Conservation (phyloP, 1,139 yeast species). For the Tardiomyces digboiensis region DNA sequence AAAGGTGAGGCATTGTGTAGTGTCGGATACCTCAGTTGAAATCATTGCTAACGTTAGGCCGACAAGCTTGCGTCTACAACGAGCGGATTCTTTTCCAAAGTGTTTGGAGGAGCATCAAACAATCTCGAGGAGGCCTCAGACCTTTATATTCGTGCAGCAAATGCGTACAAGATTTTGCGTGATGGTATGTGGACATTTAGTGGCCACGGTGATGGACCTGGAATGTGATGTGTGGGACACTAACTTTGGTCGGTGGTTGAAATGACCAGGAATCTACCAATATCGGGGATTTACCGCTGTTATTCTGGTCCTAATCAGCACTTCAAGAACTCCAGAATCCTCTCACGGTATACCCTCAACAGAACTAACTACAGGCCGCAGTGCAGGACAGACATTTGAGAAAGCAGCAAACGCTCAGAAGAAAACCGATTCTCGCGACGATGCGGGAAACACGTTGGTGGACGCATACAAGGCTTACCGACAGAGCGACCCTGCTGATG, state of each 20-base stretch:
- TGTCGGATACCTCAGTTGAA: too few species aligned
- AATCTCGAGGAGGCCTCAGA: constrained; percentile 91
- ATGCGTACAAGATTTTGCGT: constrained; percentile 33
- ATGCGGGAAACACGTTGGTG: constrained; percentile 81
- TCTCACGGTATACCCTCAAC: too few species aligned
- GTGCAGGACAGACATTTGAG: constrained; percentile 77
- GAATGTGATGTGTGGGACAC: too few species aligned
- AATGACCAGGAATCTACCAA: too few species aligned
- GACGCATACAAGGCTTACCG: constrained; percentile 90
- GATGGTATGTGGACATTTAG: not conserved
- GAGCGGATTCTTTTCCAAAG: constrained; percentile 56
- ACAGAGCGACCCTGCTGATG: constrained; percentile 62
- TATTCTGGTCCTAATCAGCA: too few species aligned
- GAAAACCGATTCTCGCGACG: constrained; percentile 72
- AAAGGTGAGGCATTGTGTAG: not conserved
- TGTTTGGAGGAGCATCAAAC: constrained; percentile 59
- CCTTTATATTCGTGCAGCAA: constrained; percentile 83
- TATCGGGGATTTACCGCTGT: too few species aligned
- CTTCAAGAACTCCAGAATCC: too few species aligned
- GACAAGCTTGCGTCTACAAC: constrained; percentile 62
- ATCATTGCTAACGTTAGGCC: constrained; percentile 37
- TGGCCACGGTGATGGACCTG: too few species aligned
- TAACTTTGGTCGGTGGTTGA: too few species aligned
- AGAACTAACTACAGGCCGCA: constrained; percentile 9
- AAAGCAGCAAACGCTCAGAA: constrained; percentile 78